These are phyloP conservation scores for Emergomyces orientalis DNA, from an alignment of 2,329 filamentous ascomycete species.

Conservation along the genomic window DNA sequence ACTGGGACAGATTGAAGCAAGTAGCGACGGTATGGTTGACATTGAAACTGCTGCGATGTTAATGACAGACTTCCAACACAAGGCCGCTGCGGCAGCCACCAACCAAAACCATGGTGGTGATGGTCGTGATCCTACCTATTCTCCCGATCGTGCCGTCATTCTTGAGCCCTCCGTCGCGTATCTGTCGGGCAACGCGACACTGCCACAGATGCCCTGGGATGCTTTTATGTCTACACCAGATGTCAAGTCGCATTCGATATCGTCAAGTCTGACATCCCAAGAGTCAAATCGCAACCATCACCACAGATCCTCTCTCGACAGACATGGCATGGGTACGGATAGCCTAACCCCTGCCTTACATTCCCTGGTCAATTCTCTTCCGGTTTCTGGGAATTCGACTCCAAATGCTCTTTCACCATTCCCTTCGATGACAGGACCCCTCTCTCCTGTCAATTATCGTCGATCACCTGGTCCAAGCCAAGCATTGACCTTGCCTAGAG, in stretches of 20 bases:
- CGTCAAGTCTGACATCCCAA: conserved; percentile 57
- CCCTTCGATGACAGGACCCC: conserved; percentile 56
- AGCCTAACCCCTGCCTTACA: conserved; percentile 57
- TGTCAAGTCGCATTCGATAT: conserved; percentile 65
- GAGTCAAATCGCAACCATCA: conserved; percentile 52
- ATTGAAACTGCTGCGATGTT: conserved; percentile 97
- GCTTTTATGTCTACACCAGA: conserved; percentile 68
- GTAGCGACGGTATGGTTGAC: conserved; percentile 83
- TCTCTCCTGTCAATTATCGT: conserved; percentile 59
- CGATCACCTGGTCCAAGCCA: conserved; percentile 61
- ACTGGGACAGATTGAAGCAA: conserved; percentile 66
- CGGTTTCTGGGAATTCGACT: conserved; percentile 59
- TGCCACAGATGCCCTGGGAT: conserved; percentile 88
- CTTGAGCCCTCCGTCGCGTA: conserved; percentile 73
- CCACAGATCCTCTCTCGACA: conserved; percentile 56
- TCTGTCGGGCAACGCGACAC: conserved; percentile 64
- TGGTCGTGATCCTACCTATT: conserved; percentile 53
- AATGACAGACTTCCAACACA: conserved; percentile 96
- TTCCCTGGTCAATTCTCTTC: conserved; percentile 63
- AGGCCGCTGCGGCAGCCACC: conserved; percentile 64
- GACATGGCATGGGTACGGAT: conserved; percentile 50
- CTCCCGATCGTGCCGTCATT: conserved; percentile 59
- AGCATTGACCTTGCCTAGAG: conserved; percentile 54
- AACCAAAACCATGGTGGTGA: conserved; percentile 40
- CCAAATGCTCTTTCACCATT: conserved; percentile 67